Evolutionary conservation across 176 grass and related monocot species (phyloP), one percentile per base, ranked within the genome.

Genomic region (Triticum timopheevii): DNA sequence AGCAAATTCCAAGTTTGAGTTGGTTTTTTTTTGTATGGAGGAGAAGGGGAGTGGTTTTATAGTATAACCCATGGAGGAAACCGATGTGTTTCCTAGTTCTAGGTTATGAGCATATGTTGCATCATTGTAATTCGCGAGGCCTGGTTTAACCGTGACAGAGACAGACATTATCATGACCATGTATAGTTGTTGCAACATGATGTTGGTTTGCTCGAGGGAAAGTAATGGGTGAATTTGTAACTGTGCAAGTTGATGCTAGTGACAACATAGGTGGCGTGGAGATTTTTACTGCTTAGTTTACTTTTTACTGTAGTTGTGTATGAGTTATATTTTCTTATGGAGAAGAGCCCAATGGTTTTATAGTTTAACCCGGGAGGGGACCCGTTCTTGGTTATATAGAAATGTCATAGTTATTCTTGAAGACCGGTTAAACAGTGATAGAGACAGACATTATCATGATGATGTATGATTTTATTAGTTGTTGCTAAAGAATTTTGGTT

Each of bases 391-490:
- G 22, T 0, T 67, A 58, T 5, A 54, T 19, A 10, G 15, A 0
- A 0, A 0, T n/a, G 4, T 1, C 24, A 17, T 50, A 12, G 3
- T 6, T 39, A 1, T 13, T 11, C 0, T 0, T 0, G 11, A 33
- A 3, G 6, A 10, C 0, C 0, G 4, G 30, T 39, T 4, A 76
- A 47, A 1, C 0, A 2, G 31, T 39, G 11, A 76, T 61, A 31
- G 11, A 10, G 39, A 4, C 23, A 2, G 3, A 12, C 8, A 27
- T 38, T 76, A 67, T 59, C 62, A 65, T 19, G 5, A 24, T 0
- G 0, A 0, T 4, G 0, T 0, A 0, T 65, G 10, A 0, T 38
- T 8, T 13, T 0, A 13, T 39, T 0, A 0, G 7, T 10, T 2
- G 3, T 5, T 59, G 0, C 8, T 24, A 6, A 12, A 77, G 34